phyloP scores from a whole-genome alignment of 345 rosid genomes.

The Tarenaya hassleriana region DNA sequence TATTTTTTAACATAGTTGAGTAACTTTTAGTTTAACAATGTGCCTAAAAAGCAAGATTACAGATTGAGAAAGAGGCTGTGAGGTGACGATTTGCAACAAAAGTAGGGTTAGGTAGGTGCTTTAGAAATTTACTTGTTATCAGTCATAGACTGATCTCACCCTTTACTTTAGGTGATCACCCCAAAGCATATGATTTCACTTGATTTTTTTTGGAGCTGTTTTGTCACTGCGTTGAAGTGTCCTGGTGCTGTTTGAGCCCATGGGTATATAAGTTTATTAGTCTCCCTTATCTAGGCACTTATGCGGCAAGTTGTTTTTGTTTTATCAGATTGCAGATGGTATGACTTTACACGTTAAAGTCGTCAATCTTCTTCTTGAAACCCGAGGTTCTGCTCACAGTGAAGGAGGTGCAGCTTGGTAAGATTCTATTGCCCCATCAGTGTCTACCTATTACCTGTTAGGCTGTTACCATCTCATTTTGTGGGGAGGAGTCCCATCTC shows the following conservation, averaged over 20 bases:
- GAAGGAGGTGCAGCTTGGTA: constrained; percentile 92
- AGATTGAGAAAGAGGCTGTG: neutral
- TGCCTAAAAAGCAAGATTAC: neutral
- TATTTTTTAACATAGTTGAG: neutral
- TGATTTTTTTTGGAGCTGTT: constrained; percentile 7
- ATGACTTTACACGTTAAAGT: constrained; percentile 84
- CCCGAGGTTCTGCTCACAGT: constrained; percentile 58
- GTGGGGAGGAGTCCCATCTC: constrained; percentile 8
- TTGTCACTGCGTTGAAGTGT: constrained; percentile 7
- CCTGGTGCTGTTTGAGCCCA: neutral
- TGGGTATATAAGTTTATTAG: constrained; percentile 1
- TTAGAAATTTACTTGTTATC: constrained; percentile 11
- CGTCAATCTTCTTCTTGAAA: constrained; percentile 92
- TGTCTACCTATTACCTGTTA: neutral
- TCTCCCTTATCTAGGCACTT: neutral
- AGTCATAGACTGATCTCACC: neutral
- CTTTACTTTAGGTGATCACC: constrained; percentile 5
- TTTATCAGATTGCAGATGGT: constrained; percentile 93
- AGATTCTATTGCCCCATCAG: constrained; percentile 23
- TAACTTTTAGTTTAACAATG: neutral
- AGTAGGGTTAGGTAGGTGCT: constrained; percentile 1
- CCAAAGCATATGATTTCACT: neutral
- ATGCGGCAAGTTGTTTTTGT: constrained; percentile 2
- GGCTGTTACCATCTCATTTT: constrained; percentile 8
- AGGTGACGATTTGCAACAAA: neutral